Conservation (phyloP, 352 stramenopile genomes). For the Phytophthora idaei region DNA sequence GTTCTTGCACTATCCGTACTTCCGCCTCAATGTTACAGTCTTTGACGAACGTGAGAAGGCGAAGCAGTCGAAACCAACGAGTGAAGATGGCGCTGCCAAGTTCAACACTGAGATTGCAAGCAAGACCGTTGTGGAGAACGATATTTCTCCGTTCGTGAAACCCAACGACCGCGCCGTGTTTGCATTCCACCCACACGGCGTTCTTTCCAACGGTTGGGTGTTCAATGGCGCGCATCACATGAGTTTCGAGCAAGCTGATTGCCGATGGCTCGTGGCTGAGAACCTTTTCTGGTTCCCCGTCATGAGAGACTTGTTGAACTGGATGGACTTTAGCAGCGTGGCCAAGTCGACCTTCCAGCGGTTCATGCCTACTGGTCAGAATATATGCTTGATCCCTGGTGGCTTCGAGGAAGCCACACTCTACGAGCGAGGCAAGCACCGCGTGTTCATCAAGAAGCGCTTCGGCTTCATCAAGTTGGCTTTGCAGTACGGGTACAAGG, state of each 20-base stretch:
- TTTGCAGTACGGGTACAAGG: constrained; percentile 89
- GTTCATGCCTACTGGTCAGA: constrained; percentile 53
- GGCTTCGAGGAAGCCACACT: constrained; percentile 95
- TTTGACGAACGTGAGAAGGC: constrained; percentile 38
- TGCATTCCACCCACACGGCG: constrained; percentile 70
- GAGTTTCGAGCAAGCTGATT: constrained; percentile 49
- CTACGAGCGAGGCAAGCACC: constrained; percentile 73
- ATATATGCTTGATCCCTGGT: constrained; percentile 85
- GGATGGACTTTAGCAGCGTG: constrained; percentile 59
- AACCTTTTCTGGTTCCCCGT: constrained; percentile 68
- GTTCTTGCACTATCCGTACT: constrained; percentile 58
- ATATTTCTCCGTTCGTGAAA: constrained; percentile 12
- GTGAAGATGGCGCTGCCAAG: neutral
- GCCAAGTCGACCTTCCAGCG: constrained; percentile 47
- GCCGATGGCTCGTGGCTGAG: constrained; percentile 70
- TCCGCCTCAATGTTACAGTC: constrained; percentile 45
- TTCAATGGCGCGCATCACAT: constrained; percentile 60
- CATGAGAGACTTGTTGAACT: constrained; percentile 61
- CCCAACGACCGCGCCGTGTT: constrained; percentile 26
- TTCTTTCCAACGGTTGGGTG: constrained; percentile 53
- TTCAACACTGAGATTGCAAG: neutral
- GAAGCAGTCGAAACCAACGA: constrained; percentile 1
- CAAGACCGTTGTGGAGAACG: constrained; percentile 19
- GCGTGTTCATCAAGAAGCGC: constrained; percentile 90
- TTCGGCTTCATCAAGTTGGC: constrained; percentile 94